Evolutionary conservation across 2,329 filamentous ascomycete genomes (phyloP).

Genomic region (Fusarium sp.): DNA sequence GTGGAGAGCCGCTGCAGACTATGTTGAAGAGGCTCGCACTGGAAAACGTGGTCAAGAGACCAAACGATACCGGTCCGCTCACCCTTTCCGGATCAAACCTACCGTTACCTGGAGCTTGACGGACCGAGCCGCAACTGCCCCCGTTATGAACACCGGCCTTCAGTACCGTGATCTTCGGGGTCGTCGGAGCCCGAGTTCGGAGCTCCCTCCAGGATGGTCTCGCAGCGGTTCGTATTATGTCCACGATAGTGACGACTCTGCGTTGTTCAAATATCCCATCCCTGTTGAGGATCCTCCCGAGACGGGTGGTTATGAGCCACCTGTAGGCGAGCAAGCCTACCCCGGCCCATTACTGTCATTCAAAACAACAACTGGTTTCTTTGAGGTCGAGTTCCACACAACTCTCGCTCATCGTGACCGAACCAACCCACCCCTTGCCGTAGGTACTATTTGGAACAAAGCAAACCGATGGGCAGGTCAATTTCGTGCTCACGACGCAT

Average conservation of each 20-base stretch:
- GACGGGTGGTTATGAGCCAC: constrained; percentile 42
- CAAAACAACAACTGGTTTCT: constrained; percentile 49
- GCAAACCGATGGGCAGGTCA: constrained; percentile 51
- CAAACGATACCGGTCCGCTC: constrained; percentile 48
- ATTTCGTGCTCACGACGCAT: constrained; percentile 55
- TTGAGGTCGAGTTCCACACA: constrained; percentile 52
- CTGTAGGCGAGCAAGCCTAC: constrained; percentile 42
- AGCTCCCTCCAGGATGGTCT: constrained; percentile 52
- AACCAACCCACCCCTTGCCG: constrained; percentile 51
- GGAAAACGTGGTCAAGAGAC: constrained; percentile 43
- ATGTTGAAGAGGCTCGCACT: constrained; percentile 49
- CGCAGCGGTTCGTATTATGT: constrained; percentile 48
- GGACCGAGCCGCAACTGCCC: constrained; percentile 47
- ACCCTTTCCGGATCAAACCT: constrained; percentile 50
- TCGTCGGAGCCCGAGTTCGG: constrained; percentile 41
- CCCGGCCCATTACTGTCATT: constrained; percentile 53
- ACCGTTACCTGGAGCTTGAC: constrained; percentile 52
- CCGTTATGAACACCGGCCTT: constrained; percentile 49
- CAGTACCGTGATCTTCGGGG: constrained; percentile 51
- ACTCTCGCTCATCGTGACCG: constrained; percentile 48
- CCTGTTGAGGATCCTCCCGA: constrained; percentile 49
- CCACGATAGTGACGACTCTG: constrained; percentile 51
- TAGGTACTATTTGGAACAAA: constrained; percentile 53
- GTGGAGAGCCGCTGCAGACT: constrained; percentile 55
- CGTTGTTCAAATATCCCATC: constrained; percentile 53